Evolutionary conservation across 345 rosid species (phyloP).

Genomic region (Eucalyptus marginata): DNA sequence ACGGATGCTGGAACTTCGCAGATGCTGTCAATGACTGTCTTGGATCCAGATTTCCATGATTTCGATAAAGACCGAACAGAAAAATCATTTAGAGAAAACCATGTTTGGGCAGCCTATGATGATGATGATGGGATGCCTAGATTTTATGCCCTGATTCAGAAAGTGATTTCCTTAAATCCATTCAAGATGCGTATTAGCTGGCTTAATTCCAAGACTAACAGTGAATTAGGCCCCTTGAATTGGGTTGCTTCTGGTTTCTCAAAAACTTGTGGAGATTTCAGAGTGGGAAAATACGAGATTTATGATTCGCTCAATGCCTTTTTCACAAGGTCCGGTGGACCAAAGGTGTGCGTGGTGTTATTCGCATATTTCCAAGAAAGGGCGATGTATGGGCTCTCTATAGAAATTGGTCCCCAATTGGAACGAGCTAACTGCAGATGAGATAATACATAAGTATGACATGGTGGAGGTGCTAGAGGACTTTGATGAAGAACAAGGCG

Average conservation of each 20-base stretch:
- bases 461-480: conserved; percentile 39
- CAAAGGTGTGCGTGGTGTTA: conserved; percentile 14
- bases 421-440: conserved; percentile 16
- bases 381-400: conserved; percentile 39
- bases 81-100: conserved; percentile 15
- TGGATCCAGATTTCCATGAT: conserved; percentile 39
- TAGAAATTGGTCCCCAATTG: conserved; percentile 38
- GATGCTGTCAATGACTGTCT: conserved; percentile 18
- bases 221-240: conserved; percentile 16
- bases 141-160: conserved; percentile 24
- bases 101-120: conserved; percentile 39
- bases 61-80: conserved; percentile 29
- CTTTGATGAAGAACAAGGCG: conserved; percentile 27
- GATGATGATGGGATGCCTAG: conserved; percentile 47
- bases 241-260: conserved; percentile 36
- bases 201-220: conserved; percentile 26
- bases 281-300: conserved; percentile 20
- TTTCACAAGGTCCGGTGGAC: conserved; percentile 28
- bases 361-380: conserved; percentile 20
- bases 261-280: conserved; percentile 42
- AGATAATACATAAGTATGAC: conserved; percentile 20
- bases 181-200: conserved; percentile 28
- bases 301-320: conserved; percentile 16
- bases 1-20: neutral
- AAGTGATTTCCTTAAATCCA: conserved; percentile 25